Evolutionary conservation across 2,329 filamentous ascomycete genomes (phyloP), one percentile per base, ranked within the genome.

Genomic region (Alternaria sp.): DNA sequence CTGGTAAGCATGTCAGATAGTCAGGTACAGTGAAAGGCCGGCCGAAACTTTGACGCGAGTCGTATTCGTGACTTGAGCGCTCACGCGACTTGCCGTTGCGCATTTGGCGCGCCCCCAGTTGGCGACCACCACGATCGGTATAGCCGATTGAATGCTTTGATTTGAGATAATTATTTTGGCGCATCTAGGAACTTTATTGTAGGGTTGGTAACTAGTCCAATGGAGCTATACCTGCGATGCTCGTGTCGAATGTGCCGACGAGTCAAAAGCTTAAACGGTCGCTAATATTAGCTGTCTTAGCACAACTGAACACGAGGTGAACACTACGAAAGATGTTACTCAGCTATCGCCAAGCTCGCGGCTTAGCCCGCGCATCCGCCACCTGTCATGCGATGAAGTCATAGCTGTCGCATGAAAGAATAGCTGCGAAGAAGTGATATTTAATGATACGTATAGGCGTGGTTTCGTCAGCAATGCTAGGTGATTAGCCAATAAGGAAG

Each of bases 221-320:
- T 50, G 37, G 42, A 51, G 56, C 54, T 57, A 63, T 50, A 64
- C 58, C 46, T 58, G 53, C 52, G 44, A 55, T 45, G 51, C 42
- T 58, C 62, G 58, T 62, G 58, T 57, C 33, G 14, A 54, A 37
- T 60, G 58, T 36, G 54, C 51, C 49, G 61, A 59, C 67, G 62
- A 70, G 68, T 72, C 51, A 66, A 41, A 65, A 28, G n/a, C 48
- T 52, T 51, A 29, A 44, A 56, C 54, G 46, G 45, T 53, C 57
- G 68, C 70, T 72, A 75, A 72, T 71, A 74, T 75, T 75, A 75
- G 73, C 62, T 63, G 54, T 61, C 48, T 66, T 56, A 64, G 69
- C 67, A 72, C 67, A 65, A 72, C 48, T 66, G 55, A 64, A 70
- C 67, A 72, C 67, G 66, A 72, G 63, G 39, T 64, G 61, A 61